phyloP scores from a whole-genome alignment of 331 rosid genomes.

The Ulmus americana region DNA sequence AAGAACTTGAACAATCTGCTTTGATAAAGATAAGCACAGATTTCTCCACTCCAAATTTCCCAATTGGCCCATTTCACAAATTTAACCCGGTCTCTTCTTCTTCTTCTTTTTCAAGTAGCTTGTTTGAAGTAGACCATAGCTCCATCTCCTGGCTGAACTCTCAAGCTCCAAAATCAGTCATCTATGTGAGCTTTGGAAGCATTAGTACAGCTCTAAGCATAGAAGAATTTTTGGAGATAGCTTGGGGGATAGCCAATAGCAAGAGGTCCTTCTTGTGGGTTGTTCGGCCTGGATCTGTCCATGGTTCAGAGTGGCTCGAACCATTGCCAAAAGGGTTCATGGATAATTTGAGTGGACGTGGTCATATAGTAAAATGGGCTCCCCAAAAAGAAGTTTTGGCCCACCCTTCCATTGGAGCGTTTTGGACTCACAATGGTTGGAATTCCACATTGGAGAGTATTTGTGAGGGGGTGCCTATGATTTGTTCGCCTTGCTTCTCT shows the following conservation, averaged over 20 bases:
- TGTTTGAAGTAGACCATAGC: slow-evolving; percentile 29
- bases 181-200: slow-evolving; percentile 45
- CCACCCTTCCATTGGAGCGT: slow-evolving; percentile 30
- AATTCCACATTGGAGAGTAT: slow-evolving; percentile 28
- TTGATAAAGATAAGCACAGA: slow-evolving; percentile 2
- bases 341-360: slow-evolving; percentile 28
- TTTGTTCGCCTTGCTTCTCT: slow-evolving; percentile 5
- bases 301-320: slow-evolving; percentile 32
- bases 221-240: slow-evolving; percentile 28
- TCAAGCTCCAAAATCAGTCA: slow-evolving; percentile 24
- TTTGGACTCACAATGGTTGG: slow-evolving; percentile 48
- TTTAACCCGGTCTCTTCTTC: slow-evolving; percentile 2
- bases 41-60: slow-evolving; percentile 25
- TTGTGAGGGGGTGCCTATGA: slow-evolving; percentile 19
- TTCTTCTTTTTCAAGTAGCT: slow-evolving; percentile 20
- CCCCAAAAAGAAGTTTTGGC: slow-evolving; percentile 34
- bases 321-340: slow-evolving; percentile 31
- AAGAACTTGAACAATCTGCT: slow-evolving; percentile 16
- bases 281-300: slow-evolving; percentile 30
- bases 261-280: slow-evolving; percentile 37
- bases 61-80: slow-evolving; percentile 44
- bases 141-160: slow-evolving; percentile 36
- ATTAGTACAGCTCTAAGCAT: slow-evolving; percentile 16
- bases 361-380: slow-evolving; percentile 47
- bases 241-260: slow-evolving; percentile 35